Evolutionary conservation across 495 filamentous ascomycete species (phyloP).

Genomic region (Articulospora tetracladia): DNA sequence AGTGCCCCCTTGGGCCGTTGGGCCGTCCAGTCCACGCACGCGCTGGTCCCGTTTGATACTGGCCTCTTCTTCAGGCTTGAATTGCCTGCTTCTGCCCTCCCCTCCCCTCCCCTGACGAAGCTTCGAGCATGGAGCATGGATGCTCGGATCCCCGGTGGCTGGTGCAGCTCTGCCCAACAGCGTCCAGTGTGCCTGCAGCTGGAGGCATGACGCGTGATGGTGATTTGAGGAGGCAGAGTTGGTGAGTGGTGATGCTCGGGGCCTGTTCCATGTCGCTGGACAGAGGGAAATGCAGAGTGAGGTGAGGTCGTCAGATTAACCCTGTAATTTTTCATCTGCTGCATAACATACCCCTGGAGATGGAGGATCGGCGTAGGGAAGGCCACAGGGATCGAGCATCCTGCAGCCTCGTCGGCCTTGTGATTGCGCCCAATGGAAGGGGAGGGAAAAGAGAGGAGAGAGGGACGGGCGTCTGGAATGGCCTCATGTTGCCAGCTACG

Average conservation of each 20-base stretch:
- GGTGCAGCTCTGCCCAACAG: neutral
- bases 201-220: neutral
- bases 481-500: too few species aligned
- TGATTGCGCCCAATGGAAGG: too few species aligned
- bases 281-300: slow-evolving; percentile 1
- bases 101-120: neutral
- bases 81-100: too few species aligned
- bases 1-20: neutral
- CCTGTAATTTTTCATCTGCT: slow-evolving; percentile 1
- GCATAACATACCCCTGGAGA: slow-evolving; percentile 12
- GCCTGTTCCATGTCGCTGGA: slow-evolving; percentile 9
- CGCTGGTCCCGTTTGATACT: too few species aligned
- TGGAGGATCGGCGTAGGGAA: slow-evolving; percentile 4
- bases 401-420: too few species aligned
- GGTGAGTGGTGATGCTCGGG: slow-evolving; percentile 5
- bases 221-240: neutral
- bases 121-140: neutral
- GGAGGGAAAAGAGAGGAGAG: neutral
- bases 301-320: slow-evolving; percentile 13
- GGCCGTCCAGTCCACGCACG: too few species aligned
- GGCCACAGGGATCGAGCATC: neutral
- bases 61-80: neutral
- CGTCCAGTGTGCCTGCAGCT: neutral
- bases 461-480: neutral
- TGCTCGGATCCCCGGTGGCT: neutral